Conservation (phyloP, 257 asterid species). For the Ehretia macrophylla region DNA sequence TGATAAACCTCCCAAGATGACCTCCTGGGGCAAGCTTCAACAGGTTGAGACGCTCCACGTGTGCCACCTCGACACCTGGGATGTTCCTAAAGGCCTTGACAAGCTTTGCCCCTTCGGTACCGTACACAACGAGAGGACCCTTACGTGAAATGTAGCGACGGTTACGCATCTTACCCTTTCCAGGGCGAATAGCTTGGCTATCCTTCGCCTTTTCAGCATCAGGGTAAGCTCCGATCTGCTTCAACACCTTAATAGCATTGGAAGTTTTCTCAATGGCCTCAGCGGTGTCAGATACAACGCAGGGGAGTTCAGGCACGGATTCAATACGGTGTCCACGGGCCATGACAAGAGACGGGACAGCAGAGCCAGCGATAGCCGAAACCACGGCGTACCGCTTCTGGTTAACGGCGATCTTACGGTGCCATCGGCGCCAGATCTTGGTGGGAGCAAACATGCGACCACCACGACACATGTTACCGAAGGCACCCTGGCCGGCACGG, state of each 20-base stretch:
- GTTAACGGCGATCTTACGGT: conserved; percentile 55
- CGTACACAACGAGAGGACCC: conserved; percentile 75
- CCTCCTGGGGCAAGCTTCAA: conserved; percentile 85
- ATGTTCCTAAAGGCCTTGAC: conserved; percentile 79
- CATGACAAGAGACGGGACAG: conserved; percentile 61
- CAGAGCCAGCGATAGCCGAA: conserved; percentile 79
- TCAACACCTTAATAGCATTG: conserved; percentile 53
- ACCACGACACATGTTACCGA: conserved; percentile 92
- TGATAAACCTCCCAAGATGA: conserved; percentile 67
- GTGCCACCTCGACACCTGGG: conserved; percentile 71
- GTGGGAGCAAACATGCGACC: conserved; percentile 89
- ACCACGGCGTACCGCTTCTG: conserved; percentile 73
- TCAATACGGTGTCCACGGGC: conserved; percentile 78
- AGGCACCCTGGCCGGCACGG: conserved; percentile 91
- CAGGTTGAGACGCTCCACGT: conserved; percentile 57
- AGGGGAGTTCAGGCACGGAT: conserved; percentile 68
- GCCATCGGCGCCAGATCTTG: conserved; percentile 80
- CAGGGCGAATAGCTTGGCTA: conserved; percentile 59
- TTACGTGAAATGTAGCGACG: conserved; percentile 68
- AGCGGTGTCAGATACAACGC: conserved; percentile 59
- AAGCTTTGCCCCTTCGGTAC: conserved; percentile 74
- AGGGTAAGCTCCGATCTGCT: conserved; percentile 64
- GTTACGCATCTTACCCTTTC: conserved; percentile 81
- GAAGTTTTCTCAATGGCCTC: conserved; percentile 74
- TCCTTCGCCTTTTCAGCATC: conserved; percentile 83